These are phyloP conservation scores for Beta vulgaris DNA, from an alignment of 148 eudicot genomes.

Conservation along the genomic window DNA sequence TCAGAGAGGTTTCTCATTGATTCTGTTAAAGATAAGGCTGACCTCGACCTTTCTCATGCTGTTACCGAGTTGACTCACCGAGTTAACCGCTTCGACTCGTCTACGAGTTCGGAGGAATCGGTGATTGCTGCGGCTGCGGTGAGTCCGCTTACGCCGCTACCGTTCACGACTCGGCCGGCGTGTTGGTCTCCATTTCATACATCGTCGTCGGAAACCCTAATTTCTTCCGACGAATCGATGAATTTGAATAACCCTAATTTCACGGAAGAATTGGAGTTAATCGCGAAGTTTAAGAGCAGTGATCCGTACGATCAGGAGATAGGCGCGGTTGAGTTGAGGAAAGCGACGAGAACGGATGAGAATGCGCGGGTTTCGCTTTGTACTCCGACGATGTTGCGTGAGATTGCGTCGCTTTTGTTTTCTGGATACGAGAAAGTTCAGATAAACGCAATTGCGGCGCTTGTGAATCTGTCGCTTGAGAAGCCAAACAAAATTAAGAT, in stretches of 20 bases:
- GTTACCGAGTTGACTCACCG: slow-evolving; percentile 60
- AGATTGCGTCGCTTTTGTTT: slow-evolving; percentile 34
- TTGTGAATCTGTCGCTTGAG: slow-evolving; percentile 78
- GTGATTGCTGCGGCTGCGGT: slow-evolving; percentile 44
- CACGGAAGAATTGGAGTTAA: slow-evolving; percentile 42
- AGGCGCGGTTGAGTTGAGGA: slow-evolving; percentile 42
- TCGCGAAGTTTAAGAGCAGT: slow-evolving; percentile 38
- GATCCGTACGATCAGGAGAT: slow-evolving; percentile 65
- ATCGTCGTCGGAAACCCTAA: slow-evolving; percentile 50
- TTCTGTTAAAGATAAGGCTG: slow-evolving; percentile 50
- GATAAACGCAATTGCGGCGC: slow-evolving; percentile 64
- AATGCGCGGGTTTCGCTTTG: slow-evolving; percentile 50
- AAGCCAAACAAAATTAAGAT: slow-evolving; percentile 67
- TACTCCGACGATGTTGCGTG: slow-evolving; percentile 44
- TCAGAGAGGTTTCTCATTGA: slow-evolving; percentile 58
- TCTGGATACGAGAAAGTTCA: slow-evolving; percentile 58
- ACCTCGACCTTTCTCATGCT: slow-evolving; percentile 43
- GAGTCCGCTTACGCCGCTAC: slow-evolving; percentile 46
- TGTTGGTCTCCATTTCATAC: slow-evolving; percentile 54
- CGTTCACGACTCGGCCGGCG: slow-evolving; percentile 66
- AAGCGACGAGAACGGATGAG: slow-evolving; percentile 53
- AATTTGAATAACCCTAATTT: slow-evolving; percentile 14
- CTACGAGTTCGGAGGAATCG: slow-evolving; percentile 84
- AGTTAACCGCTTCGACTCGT: slow-evolving; percentile 38
- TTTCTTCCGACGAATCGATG: slow-evolving; percentile 27